Percentiles rank a stretch among this genome's conserved stretches.
Conservation (phyloP, 169 alveolate species). For the Eimeria brunetti region DNA sequence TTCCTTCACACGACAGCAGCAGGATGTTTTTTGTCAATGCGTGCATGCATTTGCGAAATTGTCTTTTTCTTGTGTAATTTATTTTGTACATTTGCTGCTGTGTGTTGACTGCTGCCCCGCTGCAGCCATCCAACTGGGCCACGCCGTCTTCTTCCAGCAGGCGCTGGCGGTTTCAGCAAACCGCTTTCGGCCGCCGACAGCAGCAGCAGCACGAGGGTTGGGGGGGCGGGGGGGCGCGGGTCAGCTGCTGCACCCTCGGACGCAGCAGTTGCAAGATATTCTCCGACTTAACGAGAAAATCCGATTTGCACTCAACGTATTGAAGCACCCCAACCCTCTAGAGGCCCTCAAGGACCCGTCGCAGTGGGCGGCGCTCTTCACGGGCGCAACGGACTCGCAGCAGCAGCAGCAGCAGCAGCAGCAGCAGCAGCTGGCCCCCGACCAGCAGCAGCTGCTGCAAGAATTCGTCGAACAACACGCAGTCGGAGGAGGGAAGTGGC, state of each 20-base stretch:
- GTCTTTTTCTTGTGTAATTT: background rate
- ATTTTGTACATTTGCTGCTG: background rate
- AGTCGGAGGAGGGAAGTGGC: slow-evolving; percentile 53
- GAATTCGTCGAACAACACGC: slow-evolving; percentile 72
- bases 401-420: slow-evolving; percentile 6
- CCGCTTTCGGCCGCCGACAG: slow-evolving; percentile 48
- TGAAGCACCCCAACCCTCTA: slow-evolving; percentile 54
- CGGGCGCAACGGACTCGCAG: slow-evolving; percentile 26
- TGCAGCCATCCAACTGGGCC: slow-evolving; percentile 28
- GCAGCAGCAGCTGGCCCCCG: slow-evolving; percentile 4
- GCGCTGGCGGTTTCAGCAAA: slow-evolving; percentile 52
- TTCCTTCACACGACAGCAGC: background rate
- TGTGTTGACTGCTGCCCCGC: background rate
- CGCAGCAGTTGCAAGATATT: slow-evolving; percentile 48
- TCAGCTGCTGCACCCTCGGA: slow-evolving; percentile 62
- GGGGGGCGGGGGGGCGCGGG: slow-evolving; percentile 7
- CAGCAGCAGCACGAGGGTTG: slow-evolving; percentile 39
- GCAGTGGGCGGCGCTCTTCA: slow-evolving; percentile 38
- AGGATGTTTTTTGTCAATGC: background rate
- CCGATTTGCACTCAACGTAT: slow-evolving; percentile 7
- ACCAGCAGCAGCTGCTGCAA: slow-evolving; percentile 60
- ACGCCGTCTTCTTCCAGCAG: slow-evolving; percentile 28
- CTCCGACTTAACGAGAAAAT: slow-evolving; percentile 21
- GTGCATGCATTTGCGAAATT: background rate
- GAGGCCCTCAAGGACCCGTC: slow-evolving; percentile 58